phyloP scores from a whole-genome alignment of 163 green algal genomes.

The Scenedesmus sp. region DNA sequence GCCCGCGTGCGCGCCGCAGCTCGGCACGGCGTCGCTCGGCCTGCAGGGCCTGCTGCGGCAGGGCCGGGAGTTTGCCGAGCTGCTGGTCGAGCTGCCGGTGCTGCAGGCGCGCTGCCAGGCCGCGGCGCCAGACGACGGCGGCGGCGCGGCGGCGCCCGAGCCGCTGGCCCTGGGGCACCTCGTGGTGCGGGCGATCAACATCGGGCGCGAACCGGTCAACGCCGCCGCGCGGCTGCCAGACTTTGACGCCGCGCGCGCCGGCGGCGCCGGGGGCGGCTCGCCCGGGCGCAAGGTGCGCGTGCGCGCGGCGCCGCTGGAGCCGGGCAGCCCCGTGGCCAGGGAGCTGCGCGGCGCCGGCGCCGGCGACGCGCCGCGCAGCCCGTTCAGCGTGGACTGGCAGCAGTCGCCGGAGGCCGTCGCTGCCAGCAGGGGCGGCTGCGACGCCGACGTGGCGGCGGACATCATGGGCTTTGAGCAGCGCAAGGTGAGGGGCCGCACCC shows the following conservation, averaged over 20 bases:
- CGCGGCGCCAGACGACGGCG: no score
- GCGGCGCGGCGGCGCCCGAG: background rate
- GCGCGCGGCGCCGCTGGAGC: conserved; percentile 40
- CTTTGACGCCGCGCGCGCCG: conserved; percentile 29
- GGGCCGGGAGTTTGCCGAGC: conserved; percentile 65
- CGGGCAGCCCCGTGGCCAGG: conserved; percentile 50
- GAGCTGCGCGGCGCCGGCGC: conserved; percentile 44
- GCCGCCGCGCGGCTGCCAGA: conserved; percentile 28
- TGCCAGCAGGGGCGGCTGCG: background rate
- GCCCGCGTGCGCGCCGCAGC: no score
- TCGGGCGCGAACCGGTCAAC: conserved; percentile 57
- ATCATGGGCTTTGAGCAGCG: conserved; percentile 41
- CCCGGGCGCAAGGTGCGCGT: conserved; percentile 41
- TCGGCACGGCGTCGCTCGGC: conserved; percentile 59
- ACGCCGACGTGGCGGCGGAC: conserved; percentile 20
- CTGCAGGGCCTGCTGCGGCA: conserved; percentile 72
- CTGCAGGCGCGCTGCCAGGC: conserved; percentile 41
- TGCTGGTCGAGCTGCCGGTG: conserved; percentile 70
- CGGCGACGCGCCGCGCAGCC: background rate
- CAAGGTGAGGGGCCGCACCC: conserved; percentile 17
- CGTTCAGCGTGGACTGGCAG: conserved; percentile 28
- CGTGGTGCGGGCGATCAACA: conserved; percentile 67
- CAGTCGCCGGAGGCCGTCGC: conserved; percentile 38
- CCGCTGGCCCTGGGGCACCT: conserved; percentile 45
- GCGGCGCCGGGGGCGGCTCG: no score